Percentiles rank a stretch among this genome's conserved stretches.
These are phyloP conservation scores for Penicillium antarcticum DNA, from an alignment of 495 filamentous ascomycete genomes.

Conservation along the genomic window DNA sequence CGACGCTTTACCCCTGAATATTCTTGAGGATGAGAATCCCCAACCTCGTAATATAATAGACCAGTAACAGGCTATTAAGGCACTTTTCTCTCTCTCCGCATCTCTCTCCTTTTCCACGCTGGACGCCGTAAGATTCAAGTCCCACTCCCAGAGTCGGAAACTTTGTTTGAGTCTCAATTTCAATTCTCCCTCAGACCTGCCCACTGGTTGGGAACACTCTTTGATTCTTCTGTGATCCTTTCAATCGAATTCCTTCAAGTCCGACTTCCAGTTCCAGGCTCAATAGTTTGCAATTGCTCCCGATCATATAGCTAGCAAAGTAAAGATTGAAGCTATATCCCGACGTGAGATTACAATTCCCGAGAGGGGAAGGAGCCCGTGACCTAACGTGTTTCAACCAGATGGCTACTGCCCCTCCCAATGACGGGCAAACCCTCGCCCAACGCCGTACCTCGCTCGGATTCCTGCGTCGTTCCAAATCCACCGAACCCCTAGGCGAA, in stretches of 20 bases:
- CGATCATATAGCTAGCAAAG: background rate
- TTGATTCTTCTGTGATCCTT: conserved; percentile 4
- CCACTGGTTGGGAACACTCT: conserved; percentile 25
- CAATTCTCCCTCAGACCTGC: conserved; percentile 21
- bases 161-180: conserved; percentile 14
- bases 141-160: background rate
- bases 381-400: background rate
- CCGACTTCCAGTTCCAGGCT: too few relatives aligned
- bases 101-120: conserved; percentile 4
- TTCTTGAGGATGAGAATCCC: too few relatives aligned
- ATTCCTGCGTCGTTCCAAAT: conserved; percentile 80
- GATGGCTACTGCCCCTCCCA: conserved; percentile 19
- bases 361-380: too few relatives aligned
- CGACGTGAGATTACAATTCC: too few relatives aligned
- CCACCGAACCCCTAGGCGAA: conserved; percentile 55
- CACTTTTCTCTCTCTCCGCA: too few relatives aligned
- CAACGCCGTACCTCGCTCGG: conserved; percentile 45
- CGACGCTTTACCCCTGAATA: too few relatives aligned
- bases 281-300: background rate
- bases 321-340: too few relatives aligned
- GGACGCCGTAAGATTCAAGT: conserved; percentile 39
- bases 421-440: conserved; percentile 17
- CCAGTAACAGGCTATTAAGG: too few relatives aligned
- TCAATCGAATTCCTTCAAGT: background rate
- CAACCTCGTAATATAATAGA: too few relatives aligned